phyloP scores from a whole-genome alignment of 2,329 filamentous ascomycete species.

The Xylaria sp. region DNA sequence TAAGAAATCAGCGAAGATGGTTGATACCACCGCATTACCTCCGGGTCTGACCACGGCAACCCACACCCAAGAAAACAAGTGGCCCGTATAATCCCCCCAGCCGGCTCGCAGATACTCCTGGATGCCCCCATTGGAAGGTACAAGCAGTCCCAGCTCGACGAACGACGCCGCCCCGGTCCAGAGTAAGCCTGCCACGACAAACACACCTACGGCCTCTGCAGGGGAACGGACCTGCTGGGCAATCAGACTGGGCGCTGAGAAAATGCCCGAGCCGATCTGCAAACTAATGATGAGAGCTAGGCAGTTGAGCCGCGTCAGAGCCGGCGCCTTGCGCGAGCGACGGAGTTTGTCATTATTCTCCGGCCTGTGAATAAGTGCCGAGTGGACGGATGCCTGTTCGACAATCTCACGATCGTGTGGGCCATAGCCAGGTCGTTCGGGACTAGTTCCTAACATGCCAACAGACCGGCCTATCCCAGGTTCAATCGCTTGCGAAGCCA shows the following conservation, averaged over 20 bases:
- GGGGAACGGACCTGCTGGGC: slow-evolving; percentile 57
- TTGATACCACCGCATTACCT: slow-evolving; percentile 57
- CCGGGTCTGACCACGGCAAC: slow-evolving; percentile 58
- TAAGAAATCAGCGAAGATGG: slow-evolving; percentile 57
- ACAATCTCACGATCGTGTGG: slow-evolving; percentile 23
- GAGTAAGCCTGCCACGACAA: slow-evolving; percentile 57
- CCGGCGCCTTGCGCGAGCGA: slow-evolving; percentile 20
- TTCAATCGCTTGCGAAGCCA: slow-evolving; percentile 16
- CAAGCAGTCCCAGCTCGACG: slow-evolving; percentile 58
- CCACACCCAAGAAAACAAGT: slow-evolving; percentile 58
- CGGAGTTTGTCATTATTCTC: slow-evolving; percentile 15
- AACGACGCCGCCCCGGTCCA: slow-evolving; percentile 62
- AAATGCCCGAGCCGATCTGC: slow-evolving; percentile 61
- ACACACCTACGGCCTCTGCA: slow-evolving; percentile 55
- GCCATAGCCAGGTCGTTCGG: slow-evolving; percentile 30
- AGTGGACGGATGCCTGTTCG: slow-evolving; percentile 33
- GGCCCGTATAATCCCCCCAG: slow-evolving; percentile 57
- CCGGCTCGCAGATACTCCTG: slow-evolving; percentile 52
- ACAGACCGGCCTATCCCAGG: slow-evolving; percentile 40
- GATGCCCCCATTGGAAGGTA: slow-evolving; percentile 59
- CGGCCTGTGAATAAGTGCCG: slow-evolving; percentile 30
- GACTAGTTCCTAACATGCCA: slow-evolving; percentile 36
- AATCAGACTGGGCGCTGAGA: slow-evolving; percentile 57
- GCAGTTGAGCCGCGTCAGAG: slow-evolving; percentile 46
- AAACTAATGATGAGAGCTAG: slow-evolving; percentile 59